Evolutionary conservation across 1,284 basidiomycete species (phyloP), one percentile per base, ranked within the genome.

Genomic region (Naganishia albida): DNA sequence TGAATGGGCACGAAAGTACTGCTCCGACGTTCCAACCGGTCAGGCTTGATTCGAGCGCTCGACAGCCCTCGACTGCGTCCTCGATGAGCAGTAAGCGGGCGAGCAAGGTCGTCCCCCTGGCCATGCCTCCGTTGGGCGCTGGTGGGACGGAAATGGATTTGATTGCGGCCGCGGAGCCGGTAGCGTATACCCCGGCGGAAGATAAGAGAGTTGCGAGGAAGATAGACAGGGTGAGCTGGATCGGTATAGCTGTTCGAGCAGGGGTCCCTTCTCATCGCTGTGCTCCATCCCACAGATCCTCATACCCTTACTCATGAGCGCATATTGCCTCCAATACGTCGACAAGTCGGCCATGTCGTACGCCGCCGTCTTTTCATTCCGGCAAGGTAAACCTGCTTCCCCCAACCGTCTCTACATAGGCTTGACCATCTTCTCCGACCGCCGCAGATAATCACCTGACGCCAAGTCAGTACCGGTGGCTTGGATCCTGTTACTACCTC

Each of bases 311-410:
- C 74, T 75, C 18, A 73, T 76, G 67, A 67, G 69, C 13, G 74
- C 76, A 40, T 78, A 77, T 59, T 75, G 72, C 15, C 64, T 78
- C n/a, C 77, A 78, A 62, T 78, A 75, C 62, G 70, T 76, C 48
- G 77, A 78, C 68, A 73, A 76, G 57, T 73, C 72, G 30, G 76
- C 77, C 12, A 76, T 78, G 71, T 73, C 74, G 54, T 75, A 74
- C 66, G 76, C 76, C 13, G 75, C 75, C 15, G 74, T 78, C 4
- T 77, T 76, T 63, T 67, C 70, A 16, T 75, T 75, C 63, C 67
- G 72, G 15, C 63, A 56, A 51, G 63, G 63, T 65, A 4, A 57
- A 55, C n/a, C 26, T 0, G 15, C 3, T n/a, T 34, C 51, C 20
- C 2, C 23, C 1, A 23, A 23, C 40, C 13, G 12, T n/a, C 23